Conservation (phyloP, 345 rosid species). For the Melaleuca alternifolia region DNA sequence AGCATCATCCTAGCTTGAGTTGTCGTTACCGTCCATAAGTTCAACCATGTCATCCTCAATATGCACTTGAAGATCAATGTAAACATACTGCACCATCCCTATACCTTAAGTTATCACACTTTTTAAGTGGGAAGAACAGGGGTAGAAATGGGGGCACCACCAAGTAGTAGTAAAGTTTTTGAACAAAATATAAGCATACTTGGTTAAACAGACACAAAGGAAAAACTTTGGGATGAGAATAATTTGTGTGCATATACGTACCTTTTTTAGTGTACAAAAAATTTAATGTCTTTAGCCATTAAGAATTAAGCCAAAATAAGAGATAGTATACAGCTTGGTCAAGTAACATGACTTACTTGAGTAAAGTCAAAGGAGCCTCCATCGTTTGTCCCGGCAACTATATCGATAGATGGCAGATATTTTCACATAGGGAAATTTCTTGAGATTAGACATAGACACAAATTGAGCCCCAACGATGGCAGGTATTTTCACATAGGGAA, state of each 20-base stretch:
- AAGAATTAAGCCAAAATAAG: background rate
- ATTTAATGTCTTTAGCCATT: background rate
- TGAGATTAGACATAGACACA: slow-evolving; percentile 20
- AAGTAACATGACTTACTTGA: slow-evolving; percentile 44
- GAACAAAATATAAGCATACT: background rate
- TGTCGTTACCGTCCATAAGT: slow-evolving; percentile 28
- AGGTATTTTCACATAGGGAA: background rate
- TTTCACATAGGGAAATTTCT: too few species aligned
- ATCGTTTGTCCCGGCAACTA: slow-evolving; percentile 61
- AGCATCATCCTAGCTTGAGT: slow-evolving; percentile 27
- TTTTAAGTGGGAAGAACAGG: background rate
- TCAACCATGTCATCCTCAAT: slow-evolving; percentile 63
- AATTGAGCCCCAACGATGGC: background rate
- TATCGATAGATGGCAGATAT: slow-evolving; percentile 36
- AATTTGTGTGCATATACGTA: background rate
- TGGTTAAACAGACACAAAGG: background rate
- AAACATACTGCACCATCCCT: slow-evolving; percentile 49
- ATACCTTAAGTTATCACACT: background rate
- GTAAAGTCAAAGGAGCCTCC: slow-evolving; percentile 62
- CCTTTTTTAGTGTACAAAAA: background rate
- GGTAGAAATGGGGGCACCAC: background rate
- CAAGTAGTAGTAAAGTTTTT: background rate
- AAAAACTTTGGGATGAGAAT: background rate
- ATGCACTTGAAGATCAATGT: slow-evolving; percentile 64
- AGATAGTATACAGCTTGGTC: background rate